Percentiles rank a stretch among this genome's conserved stretches.
Evolutionary conservation across 2,329 filamentous ascomycete species (phyloP).

Genomic region (Coniochaeta prunicola): DNA sequence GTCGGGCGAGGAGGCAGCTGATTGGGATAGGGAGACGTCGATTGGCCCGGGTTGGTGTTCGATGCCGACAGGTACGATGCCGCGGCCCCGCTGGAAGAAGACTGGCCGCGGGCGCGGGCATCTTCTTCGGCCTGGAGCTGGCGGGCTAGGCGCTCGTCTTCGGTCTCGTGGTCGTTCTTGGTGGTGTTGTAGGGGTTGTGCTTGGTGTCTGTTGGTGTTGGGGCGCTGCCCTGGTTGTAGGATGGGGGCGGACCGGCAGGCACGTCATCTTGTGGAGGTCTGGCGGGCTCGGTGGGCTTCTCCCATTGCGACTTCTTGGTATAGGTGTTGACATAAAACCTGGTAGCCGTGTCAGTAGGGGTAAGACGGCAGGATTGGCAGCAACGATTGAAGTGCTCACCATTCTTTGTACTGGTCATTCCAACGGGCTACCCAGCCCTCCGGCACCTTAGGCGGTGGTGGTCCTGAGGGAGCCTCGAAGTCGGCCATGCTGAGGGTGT

Average conservation of each 20-base stretch:
- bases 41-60: conserved; percentile 17
- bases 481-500: conserved; percentile 37
- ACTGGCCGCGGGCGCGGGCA: conserved; percentile 37
- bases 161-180: conserved; percentile 34
- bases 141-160: conserved; percentile 68
- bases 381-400: conserved; percentile 28
- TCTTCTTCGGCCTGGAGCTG: conserved; percentile 81
- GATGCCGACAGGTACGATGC: conserved; percentile 20
- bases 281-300: conserved; percentile 63
- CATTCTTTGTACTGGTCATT: conserved; percentile 84
- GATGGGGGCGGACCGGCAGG: conserved; percentile 60
- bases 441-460: conserved; percentile 55
- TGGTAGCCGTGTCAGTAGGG: conserved; percentile 22
- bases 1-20: conserved; percentile 34
- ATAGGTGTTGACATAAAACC: conserved; percentile 86
- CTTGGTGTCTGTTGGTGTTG: conserved; percentile 51
- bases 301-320: conserved; percentile 93
- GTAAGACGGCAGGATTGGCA: conserved; percentile 36
- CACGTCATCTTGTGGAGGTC: conserved; percentile 28
- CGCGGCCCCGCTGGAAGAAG: conserved; percentile 17
- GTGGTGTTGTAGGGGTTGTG: conserved; percentile 59
- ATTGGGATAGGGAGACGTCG: conserved; percentile 22
- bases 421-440: conserved; percentile 80
- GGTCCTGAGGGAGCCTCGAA: conserved; percentile 46
- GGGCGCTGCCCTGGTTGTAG: conserved; percentile 44